A percentile compares a stretch with the other conserved stretches of the same genome.
phyloP scores from a whole-genome alignment of 2,329 filamentous ascomycete genomes.

The Pyricularia pennisetigena region DNA sequence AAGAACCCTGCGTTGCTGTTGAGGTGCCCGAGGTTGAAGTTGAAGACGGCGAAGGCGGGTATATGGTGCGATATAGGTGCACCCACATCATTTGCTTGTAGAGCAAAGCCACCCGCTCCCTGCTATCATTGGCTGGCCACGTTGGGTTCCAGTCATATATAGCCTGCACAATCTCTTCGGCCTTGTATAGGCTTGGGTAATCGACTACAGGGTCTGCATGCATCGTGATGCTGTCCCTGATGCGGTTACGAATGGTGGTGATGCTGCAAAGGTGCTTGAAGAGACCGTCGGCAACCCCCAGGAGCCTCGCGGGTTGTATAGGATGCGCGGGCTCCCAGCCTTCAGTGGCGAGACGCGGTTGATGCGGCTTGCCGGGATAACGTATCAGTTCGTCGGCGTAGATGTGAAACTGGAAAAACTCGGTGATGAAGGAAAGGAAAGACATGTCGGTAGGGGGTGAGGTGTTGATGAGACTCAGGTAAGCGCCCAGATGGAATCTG shows the following conservation, averaged over 20 bases:
- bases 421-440: slow-evolving; percentile 55
- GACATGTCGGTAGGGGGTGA: slow-evolving; percentile 53
- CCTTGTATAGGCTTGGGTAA: slow-evolving; percentile 61
- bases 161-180: slow-evolving; percentile 64
- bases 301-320: slow-evolving; percentile 45
- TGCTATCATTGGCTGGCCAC: slow-evolving; percentile 47
- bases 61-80: slow-evolving; percentile 52
- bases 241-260: slow-evolving; percentile 63
- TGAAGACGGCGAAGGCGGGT: slow-evolving; percentile 34
- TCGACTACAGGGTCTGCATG: slow-evolving; percentile 60
- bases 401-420: slow-evolving; percentile 81
- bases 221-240: slow-evolving; percentile 56
- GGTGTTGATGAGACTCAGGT: slow-evolving; percentile 59
- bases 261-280: slow-evolving; percentile 73
- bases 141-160: slow-evolving; percentile 65
- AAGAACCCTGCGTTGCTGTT: slow-evolving; percentile 9
- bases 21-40: slow-evolving; percentile 21
- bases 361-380: slow-evolving; percentile 25
- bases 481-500: slow-evolving; percentile 68
- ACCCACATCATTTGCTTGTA: slow-evolving; percentile 60
- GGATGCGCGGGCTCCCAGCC: slow-evolving; percentile 34
- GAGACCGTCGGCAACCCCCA: slow-evolving; percentile 75
- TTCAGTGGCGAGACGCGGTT: slow-evolving; percentile 20
- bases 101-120: slow-evolving; percentile 44
- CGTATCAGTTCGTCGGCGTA: slow-evolving; percentile 53